A percentile compares a stretch with the other conserved stretches of the same genome.
These are phyloP conservation scores for Chrysoporthe puriensis DNA, from an alignment of 2,329 filamentous ascomycete species.

Conservation along the genomic window DNA sequence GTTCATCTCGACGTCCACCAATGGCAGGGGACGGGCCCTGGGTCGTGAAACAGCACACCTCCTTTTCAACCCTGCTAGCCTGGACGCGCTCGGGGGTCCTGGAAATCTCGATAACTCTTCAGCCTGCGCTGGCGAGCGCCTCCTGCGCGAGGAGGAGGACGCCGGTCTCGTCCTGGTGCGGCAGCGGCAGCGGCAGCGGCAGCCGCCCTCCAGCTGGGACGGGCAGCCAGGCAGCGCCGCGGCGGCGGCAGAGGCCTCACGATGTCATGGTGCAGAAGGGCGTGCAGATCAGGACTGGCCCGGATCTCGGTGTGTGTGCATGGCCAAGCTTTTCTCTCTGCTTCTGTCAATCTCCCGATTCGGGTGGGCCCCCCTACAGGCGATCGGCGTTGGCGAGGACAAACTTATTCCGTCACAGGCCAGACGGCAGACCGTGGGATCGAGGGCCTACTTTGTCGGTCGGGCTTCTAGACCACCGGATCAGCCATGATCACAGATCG, in stretches of 20 bases:
- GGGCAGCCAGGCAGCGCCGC: background rate
- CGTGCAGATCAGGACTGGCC: background rate
- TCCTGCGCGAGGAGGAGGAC: background rate
- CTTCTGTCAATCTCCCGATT: constrained; percentile 13
- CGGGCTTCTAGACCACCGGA: constrained; percentile 3
- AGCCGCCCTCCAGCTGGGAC: background rate
- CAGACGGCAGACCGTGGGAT: background rate
- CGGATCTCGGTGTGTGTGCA: background rate
- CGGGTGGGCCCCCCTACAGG: background rate
- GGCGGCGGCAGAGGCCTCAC: background rate
- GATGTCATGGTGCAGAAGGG: background rate
- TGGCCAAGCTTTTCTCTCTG: constrained; percentile 9
- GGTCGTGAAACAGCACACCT: constrained; percentile 26
- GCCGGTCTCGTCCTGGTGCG: background rate
- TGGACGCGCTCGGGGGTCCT: background rate
- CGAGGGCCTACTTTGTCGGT: background rate
- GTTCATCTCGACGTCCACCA: constrained; percentile 13
- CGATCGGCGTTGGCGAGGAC: constrained; percentile 4
- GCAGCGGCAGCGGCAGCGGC: background rate
- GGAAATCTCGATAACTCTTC: constrained; percentile 8
- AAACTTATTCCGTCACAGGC: constrained; percentile 1
- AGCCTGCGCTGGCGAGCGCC: background rate
- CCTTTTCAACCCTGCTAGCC: constrained; percentile 24
- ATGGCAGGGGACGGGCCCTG: constrained; percentile 14
- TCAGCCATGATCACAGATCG: background rate